A percentile compares a stretch with the other conserved stretches of the same genome.
These are phyloP conservation scores for Cytospora piceae DNA, from an alignment of 2,329 filamentous ascomycete genomes.

Conservation along the genomic window DNA sequence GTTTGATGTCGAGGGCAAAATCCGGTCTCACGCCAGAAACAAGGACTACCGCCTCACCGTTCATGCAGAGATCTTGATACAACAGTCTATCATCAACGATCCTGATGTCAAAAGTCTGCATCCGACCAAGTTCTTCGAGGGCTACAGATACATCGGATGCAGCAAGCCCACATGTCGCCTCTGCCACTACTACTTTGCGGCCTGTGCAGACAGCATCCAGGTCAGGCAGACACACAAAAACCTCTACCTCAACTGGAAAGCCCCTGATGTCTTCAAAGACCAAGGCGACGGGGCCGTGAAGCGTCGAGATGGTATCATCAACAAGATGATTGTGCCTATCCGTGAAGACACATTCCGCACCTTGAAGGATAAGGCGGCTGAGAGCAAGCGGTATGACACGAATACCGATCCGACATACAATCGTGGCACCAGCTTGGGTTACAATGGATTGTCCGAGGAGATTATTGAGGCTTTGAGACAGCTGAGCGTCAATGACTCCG, in stretches of 20 bases:
- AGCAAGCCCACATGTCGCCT: constrained; percentile 48
- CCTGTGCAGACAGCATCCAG: constrained; percentile 35
- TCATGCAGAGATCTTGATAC: constrained; percentile 42
- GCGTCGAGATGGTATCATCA: constrained; percentile 34
- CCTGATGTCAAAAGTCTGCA: constrained; percentile 6
- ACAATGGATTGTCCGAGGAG: background rate
- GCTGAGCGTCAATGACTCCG: background rate
- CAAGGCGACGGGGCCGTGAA: constrained; percentile 16
- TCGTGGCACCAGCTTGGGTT: constrained; percentile 1
- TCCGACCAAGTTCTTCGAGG: constrained; percentile 37
- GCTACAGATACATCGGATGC: constrained; percentile 44
- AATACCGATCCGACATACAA: constrained; percentile 34
- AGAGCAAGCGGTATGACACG: constrained; percentile 40
- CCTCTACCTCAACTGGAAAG: constrained; percentile 45
- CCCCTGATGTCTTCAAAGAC: constrained; percentile 39
- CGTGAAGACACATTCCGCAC: constrained; percentile 37
- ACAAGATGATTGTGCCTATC: constrained; percentile 36
- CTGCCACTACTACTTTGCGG: constrained; percentile 44
- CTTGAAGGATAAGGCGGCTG: constrained; percentile 36
- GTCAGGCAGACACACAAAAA: constrained; percentile 42
- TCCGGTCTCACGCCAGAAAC: constrained; percentile 21
- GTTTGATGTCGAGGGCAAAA: constrained; percentile 30
- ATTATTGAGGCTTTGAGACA: background rate
- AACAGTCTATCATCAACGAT: constrained; percentile 34
- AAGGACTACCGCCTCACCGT: constrained; percentile 37